Base-by-base conservation (phyloP, 352 stramenopile species). In the Phytophthora rubi region DNA sequence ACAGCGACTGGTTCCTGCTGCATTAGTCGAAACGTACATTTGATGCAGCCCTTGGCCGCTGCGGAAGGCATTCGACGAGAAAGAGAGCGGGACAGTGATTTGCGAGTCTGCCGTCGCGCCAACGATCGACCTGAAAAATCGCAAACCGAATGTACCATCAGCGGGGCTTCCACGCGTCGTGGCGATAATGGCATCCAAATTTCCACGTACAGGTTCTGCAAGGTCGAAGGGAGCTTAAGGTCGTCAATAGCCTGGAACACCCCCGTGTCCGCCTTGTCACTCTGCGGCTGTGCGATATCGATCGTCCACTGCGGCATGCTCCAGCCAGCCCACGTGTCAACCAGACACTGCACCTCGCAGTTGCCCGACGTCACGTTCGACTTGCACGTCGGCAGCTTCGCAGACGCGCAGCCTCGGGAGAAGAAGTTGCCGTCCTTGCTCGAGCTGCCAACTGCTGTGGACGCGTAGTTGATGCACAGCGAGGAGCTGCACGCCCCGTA, bases 301-400 rank as follows among this genome's bases (percentile, higher is more conserved):
- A 93, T 64, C 33, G 82, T 81, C 86, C 86, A 93, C 45, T 81
- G 66, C 0, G 62, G 30, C 23, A 75, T 68, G 26, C 49, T 57
- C 39, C 59, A 58, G 48, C 79, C 82, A 32, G 33, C 37, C 13
- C 48, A 47, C 7, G 72, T 70, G 7, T 72, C 76, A 55, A 86
- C 75, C 26, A 93, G 65, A 39, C 86, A 93, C 73, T 93, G 86
- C 51, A 92, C 37, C 62, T 93, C 75, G 58, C 86, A 93, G 59
- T 77, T 54, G 1, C 68, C 71, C 2, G 64, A 42, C 13, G 80
- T 82, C 4, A 83, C 78, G 35, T 83, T 79, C 28, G 70, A 60
- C 23, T 82, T 68, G 71, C 86, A 93, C 61, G 84, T 80, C 32
- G 67, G 58, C 70, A 90, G 87, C 12, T 64, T 70, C 4, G 81